Base-by-base conservation (phyloP, 1,284 basidiomycete genomes). In the Singerocomus inundabilis region DNA sequence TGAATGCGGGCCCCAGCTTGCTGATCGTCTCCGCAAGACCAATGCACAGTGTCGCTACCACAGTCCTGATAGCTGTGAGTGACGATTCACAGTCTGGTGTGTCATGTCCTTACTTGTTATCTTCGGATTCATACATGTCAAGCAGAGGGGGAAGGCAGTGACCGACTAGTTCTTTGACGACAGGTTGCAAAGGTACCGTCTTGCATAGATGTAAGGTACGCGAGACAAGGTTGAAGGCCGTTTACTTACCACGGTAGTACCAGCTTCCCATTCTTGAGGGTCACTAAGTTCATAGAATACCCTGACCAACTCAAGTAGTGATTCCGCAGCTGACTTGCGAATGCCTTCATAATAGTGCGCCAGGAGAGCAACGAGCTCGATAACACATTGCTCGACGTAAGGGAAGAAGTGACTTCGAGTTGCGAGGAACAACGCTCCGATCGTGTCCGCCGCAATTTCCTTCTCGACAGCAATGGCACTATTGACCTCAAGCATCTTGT, bases 381-480 rank as follows among this genome's bases (percentile, higher is more conserved):
- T 77, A 44, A 91, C 84, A 61, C 83, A 88, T 55, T 74, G 72
- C 70, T 92, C 89, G 52, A 93, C 82, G 69, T 84, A 99, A 5
- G 94, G 94, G 59, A 98, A 76, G 84, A 98, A 99, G 63, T 91
- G 86, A 34, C 70, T 71, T 64, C 85, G 84, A 46, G 93, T 96
- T 41, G 90, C 80, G 37, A 82, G 77, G 70, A 98, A 98, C 53
- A 99, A 74, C 47, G 92, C 89, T 49, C 96, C 93, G 55, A 99
- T 87, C 28, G 96, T 93, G 70, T 99, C 96, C 33, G 94, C 93
- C 6, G 97, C 96, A 51, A 98, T 97, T 76, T 99, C 97, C 75
- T 99, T 99, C 78, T 99, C 97, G 51, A 99, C 93, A 46, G 95
- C 96, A 58, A 99, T 89, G 39, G 95, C 95, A 61, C 90, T 93